A percentile compares a stretch with the other conserved stretches of the same genome.
phyloP scores from a whole-genome alignment of 2,329 filamentous ascomycete species.

The Malbranchea zuffiana region DNA sequence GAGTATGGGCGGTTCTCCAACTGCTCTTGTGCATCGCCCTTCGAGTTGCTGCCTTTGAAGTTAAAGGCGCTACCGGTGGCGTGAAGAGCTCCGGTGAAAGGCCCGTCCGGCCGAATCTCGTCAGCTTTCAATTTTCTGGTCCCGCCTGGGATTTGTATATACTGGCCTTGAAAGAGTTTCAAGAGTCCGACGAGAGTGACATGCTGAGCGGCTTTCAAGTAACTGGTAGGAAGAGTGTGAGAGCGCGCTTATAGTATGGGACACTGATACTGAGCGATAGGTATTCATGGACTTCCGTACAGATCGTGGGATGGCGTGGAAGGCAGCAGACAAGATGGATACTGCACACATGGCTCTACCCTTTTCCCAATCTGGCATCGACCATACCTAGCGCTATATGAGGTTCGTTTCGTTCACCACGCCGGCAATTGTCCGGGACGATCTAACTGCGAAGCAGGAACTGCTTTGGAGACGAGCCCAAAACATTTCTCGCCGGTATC shows the following conservation, averaged over 20 bases:
- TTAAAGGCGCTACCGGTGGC: conserved; percentile 19
- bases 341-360: conserved; percentile 65
- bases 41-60: conserved; percentile 15
- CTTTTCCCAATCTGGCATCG: conserved; percentile 77
- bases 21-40: conserved; percentile 3
- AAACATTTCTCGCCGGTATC: conserved; percentile 31
- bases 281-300: conserved; percentile 68
- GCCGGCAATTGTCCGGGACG: background rate
- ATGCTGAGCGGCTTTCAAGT: conserved; percentile 68
- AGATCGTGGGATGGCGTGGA: conserved; percentile 45
- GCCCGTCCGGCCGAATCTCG: conserved; percentile 53
- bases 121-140: conserved; percentile 50
- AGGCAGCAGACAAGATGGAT: conserved; percentile 49
- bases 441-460: conserved; percentile 21
- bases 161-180: conserved; percentile 61
- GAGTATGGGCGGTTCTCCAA: conserved; percentile 8
- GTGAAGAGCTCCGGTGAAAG: conserved; percentile 22
- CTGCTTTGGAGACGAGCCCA: conserved; percentile 30
- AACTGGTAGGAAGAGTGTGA: conserved; percentile 46
- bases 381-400: conserved; percentile 57
- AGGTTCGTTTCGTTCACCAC: conserved; percentile 33
- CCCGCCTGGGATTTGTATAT: conserved; percentile 64
- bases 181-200: conserved; percentile 53
- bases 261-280: conserved; percentile 31
- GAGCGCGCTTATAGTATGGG: background rate